These are phyloP conservation scores for Neonectria sp. DNA, from an alignment of 2,329 filamentous ascomycete genomes.

Conservation along the genomic window DNA sequence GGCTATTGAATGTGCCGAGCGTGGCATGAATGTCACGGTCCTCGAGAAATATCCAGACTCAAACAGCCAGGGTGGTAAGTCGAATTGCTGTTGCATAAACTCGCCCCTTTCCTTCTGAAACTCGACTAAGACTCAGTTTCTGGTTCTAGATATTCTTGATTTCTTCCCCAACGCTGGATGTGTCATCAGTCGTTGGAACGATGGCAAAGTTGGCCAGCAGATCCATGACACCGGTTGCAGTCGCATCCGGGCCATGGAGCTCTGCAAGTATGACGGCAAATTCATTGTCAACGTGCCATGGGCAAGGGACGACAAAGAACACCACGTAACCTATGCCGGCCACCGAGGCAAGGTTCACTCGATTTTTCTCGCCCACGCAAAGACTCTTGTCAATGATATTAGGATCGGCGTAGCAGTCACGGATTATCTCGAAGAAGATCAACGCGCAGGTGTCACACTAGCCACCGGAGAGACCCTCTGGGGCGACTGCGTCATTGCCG, in stretches of 20 bases:
- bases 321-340: slow-evolving; percentile 28
- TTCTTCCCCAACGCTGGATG: slow-evolving; percentile 28
- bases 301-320: slow-evolving; percentile 23
- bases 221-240: slow-evolving; percentile 27
- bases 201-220: slow-evolving; percentile 26
- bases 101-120: background rate
- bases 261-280: slow-evolving; percentile 28
- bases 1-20: slow-evolving; percentile 28
- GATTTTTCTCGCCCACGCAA: slow-evolving; percentile 22
- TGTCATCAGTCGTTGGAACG: slow-evolving; percentile 22
- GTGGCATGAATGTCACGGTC: slow-evolving; percentile 27
- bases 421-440: slow-evolving; percentile 21
- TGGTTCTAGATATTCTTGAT: slow-evolving; percentile 24
- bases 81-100: background rate
- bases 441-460: slow-evolving; percentile 11
- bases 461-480: slow-evolving; percentile 28
- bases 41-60: slow-evolving; percentile 31
- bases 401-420: slow-evolving; percentile 21
- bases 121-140: no score
- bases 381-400: slow-evolving; percentile 24
- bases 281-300: slow-evolving; percentile 20
- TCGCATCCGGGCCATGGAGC: slow-evolving; percentile 22
- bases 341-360: slow-evolving; percentile 26
- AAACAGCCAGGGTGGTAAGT: slow-evolving; percentile 25
- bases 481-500: slow-evolving; percentile 26